A percentile compares a stretch with the other conserved stretches of the same genome.
Evolutionary conservation across 352 stramenopile genomes (phyloP).

Genomic region (Phytophthora cryptogea): DNA sequence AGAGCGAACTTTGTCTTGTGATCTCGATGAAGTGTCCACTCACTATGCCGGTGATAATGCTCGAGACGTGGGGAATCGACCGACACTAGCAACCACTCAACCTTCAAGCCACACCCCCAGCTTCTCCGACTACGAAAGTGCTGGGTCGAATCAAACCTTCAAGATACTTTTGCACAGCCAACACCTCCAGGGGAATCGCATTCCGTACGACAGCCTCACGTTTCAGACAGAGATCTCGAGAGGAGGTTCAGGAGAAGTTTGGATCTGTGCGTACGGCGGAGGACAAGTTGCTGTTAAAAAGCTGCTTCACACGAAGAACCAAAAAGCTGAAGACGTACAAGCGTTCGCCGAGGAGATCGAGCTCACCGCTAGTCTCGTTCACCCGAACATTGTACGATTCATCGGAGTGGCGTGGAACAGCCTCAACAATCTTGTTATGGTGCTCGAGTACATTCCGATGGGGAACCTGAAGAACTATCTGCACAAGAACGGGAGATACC

Average conservation of each 20-base stretch:
- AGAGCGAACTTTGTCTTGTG: slow-evolving; percentile 1
- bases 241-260: slow-evolving; percentile 47
- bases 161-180: slow-evolving; percentile 19
- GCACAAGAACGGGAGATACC: slow-evolving; percentile 8
- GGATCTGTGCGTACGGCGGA: slow-evolving; percentile 46
- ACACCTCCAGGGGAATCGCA: slow-evolving; percentile 28
- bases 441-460: slow-evolving; percentile 32
- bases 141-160: slow-evolving; percentile 27
- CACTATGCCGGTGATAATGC: slow-evolving; percentile 7
- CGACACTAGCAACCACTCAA: background rate
- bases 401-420: slow-evolving; percentile 58
- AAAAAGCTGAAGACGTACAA: slow-evolving; percentile 31
- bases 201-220: slow-evolving; percentile 24
- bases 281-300: slow-evolving; percentile 52
- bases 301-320: slow-evolving; percentile 33
- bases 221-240: slow-evolving; percentile 31
- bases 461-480: slow-evolving; percentile 33
- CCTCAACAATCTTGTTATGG: slow-evolving; percentile 38
- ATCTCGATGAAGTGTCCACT: slow-evolving; percentile 10
- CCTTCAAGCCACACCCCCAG: slow-evolving; percentile 5
- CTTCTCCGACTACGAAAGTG: slow-evolving; percentile 19
- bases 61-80: slow-evolving; percentile 7
- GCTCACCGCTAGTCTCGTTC: slow-evolving; percentile 46
- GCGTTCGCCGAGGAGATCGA: slow-evolving; percentile 59
- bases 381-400: slow-evolving; percentile 56